Evolutionary conservation across 148 eudicot species (phyloP).

Genomic region (Euryodendron excelsum): DNA sequence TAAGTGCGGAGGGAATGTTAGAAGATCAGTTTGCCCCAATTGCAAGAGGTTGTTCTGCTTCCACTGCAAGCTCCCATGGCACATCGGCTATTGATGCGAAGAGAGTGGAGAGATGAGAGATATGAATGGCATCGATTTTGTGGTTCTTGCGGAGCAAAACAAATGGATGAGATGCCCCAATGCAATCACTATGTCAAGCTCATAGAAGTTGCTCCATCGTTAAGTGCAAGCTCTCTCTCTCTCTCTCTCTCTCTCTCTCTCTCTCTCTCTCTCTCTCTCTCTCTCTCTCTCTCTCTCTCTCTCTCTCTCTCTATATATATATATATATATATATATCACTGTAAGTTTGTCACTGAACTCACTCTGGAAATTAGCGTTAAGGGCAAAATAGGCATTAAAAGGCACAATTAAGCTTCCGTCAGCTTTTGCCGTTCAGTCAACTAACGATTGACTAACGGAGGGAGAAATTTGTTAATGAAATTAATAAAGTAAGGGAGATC

Average conservation of each 20-base stretch:
- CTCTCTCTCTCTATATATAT: too few relatives aligned
- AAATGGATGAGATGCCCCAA: conserved; percentile 52
- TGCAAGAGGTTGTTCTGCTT: conserved; percentile 44
- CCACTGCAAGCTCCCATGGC: conserved; percentile 42
- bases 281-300: too few relatives aligned
- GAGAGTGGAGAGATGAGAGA: conserved; percentile 44
- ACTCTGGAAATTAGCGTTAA: too few relatives aligned
- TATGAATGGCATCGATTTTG: conserved; percentile 34
- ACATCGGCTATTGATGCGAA: conserved; percentile 46
- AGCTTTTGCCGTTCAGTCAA: too few relatives aligned
- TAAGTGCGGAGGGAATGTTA: conserved; percentile 43
- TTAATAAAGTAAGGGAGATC: too few relatives aligned
- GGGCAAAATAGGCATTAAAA: too few relatives aligned
- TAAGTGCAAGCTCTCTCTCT: conserved; percentile 35
- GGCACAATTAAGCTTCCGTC: too few relatives aligned
- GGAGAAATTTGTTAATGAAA: too few relatives aligned
- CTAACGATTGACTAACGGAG: too few relatives aligned
- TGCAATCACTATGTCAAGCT: conserved; percentile 38
- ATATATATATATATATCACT: too few relatives aligned
- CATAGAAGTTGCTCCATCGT: conserved; percentile 25
- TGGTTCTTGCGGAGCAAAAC: conserved; percentile 24
- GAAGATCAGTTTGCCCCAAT: conserved; percentile 28
- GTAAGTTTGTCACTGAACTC: too few relatives aligned
- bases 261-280: background rate
- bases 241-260: background rate